Conservation (phyloP, 768 basidiomycete genomes). For the Sporobolomyces roseus region DNA sequence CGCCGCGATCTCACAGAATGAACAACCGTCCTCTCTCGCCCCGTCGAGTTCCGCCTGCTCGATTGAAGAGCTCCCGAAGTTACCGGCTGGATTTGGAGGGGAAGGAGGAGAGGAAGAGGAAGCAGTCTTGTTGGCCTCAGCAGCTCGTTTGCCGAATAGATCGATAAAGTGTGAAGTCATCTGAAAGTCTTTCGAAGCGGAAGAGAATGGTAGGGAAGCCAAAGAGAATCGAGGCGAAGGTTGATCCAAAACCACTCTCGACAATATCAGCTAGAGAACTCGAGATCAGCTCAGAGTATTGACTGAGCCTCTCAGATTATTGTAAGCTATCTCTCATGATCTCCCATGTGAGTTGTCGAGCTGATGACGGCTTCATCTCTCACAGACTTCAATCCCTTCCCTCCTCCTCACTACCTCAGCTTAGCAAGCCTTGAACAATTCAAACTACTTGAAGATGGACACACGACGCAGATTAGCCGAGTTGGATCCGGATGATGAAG, state of each 20-base stretch:
- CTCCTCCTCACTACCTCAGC: background rate
- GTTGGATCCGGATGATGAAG: conserved; percentile 12
- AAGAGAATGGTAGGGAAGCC: background rate
- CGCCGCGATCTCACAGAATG: conserved; percentile 16
- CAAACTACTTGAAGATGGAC: conserved; percentile 9
- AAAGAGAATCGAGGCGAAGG: background rate
- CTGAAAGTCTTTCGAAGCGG: background rate
- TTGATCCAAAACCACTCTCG: background rate
- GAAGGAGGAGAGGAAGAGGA: background rate
- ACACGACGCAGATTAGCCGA: conserved; percentile 10
- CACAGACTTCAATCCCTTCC: background rate
- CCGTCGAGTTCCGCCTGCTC: background rate
- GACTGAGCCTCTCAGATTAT: no score
- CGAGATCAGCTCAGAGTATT: no score
- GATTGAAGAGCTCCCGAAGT: no score
- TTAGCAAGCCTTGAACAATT: no score
- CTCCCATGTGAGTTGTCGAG: no score
- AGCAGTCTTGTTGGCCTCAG: background rate
- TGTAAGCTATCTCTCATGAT: no score
- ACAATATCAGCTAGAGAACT: no score
- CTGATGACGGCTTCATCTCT: no score
- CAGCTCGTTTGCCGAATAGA: conserved; percentile 7
- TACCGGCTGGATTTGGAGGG: background rate
- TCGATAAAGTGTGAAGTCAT: conserved; percentile 30
- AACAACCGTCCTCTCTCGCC: background rate